phyloP scores from a whole-genome alignment of 2,329 filamentous ascomycete species.

The Calonectria honghensis region DNA sequence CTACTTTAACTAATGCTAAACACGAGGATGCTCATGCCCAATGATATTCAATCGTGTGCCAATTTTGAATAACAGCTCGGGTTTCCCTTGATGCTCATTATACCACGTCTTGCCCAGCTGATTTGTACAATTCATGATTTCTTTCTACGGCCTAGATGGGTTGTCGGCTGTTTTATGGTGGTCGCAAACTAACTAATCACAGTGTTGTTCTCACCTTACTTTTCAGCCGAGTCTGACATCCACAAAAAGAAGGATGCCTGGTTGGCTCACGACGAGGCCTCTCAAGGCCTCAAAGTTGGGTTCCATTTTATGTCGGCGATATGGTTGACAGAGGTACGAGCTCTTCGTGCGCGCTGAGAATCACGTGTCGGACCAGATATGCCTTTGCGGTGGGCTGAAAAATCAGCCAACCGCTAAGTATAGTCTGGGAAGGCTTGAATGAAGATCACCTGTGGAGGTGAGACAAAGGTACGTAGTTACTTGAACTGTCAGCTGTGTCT shows the following conservation, averaged over 20 bases:
- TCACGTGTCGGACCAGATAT: background rate
- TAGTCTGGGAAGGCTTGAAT: background rate
- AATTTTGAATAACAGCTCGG: background rate
- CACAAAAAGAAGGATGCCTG: background rate
- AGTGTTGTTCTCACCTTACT: background rate
- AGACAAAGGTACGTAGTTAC: background rate
- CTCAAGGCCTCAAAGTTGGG: background rate
- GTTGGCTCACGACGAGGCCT: background rate
- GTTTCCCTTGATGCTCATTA: background rate
- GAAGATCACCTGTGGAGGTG: background rate
- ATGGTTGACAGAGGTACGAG: background rate
- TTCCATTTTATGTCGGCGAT: background rate
- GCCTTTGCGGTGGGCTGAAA: background rate
- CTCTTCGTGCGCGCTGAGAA: background rate
- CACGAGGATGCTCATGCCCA: background rate
- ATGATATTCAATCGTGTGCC: background rate
- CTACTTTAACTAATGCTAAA: background rate
- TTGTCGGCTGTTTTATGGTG: background rate
- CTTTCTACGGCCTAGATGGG: background rate
- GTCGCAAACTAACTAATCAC: background rate
- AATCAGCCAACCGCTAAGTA: background rate
- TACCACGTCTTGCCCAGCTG: background rate
- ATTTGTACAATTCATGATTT: background rate
- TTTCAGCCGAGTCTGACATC: background rate
- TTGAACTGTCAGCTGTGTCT: background rate